Percentiles rank a stretch among this genome's conserved stretches.
Conservation (phyloP, 2,329 filamentous ascomycete species). For the Fonsecaea erecta region DNA sequence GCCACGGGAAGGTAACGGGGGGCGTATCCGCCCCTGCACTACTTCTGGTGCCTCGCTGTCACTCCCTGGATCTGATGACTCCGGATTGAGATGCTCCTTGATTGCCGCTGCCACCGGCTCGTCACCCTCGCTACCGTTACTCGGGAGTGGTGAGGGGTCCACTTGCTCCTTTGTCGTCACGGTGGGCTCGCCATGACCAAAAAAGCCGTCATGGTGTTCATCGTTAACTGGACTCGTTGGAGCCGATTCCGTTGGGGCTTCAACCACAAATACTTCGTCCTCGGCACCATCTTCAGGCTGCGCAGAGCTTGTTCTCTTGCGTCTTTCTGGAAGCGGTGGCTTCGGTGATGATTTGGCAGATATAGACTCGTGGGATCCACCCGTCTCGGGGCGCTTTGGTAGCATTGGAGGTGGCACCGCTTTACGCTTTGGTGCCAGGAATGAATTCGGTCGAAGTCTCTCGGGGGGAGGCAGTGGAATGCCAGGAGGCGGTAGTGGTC, state of each 20-base stretch:
- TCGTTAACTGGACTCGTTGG: constrained; percentile 57
- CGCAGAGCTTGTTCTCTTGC: constrained; percentile 47
- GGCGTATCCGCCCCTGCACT: not conserved
- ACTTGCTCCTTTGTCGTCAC: not conserved
- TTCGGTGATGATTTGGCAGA: constrained; percentile 38
- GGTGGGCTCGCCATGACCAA: constrained; percentile 34
- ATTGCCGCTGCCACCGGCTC: not conserved
- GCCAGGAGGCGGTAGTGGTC: constrained; percentile 80
- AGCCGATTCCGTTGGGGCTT: constrained; percentile 67
- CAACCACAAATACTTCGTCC: constrained; percentile 65
- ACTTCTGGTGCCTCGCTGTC: not conserved
- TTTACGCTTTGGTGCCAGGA: constrained; percentile 68
- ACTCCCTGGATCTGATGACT: not conserved
- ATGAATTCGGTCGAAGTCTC: constrained; percentile 61
- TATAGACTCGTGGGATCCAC: constrained; percentile 25
- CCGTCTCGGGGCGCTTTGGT: constrained; percentile 39
- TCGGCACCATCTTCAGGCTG: constrained; percentile 43
- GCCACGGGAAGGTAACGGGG: constrained; percentile 7
- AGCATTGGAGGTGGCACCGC: constrained; percentile 56
- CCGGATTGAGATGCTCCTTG: not conserved
- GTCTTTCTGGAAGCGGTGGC: constrained; percentile 52
- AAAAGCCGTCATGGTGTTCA: constrained; percentile 37
- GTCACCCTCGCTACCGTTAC: not conserved
- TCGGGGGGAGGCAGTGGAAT: constrained; percentile 74
- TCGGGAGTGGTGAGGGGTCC: not conserved